Base-by-base conservation (phyloP, 2,329 filamentous ascomycete species). In the Geosmithia flava region DNA sequence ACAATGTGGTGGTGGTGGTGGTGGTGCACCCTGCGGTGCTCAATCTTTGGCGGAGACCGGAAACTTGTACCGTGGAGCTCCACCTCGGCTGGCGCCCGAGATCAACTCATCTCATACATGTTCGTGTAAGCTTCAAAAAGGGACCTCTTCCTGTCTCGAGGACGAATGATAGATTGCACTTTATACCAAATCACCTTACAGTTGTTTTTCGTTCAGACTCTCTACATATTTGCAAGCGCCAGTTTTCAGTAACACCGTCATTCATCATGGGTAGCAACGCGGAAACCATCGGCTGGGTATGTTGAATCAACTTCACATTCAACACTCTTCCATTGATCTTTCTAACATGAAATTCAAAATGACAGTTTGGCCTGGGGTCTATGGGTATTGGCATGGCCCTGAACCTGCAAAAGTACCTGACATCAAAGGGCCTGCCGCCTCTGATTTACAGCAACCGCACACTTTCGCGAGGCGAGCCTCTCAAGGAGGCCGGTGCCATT, bases 331-430 rank as follows among this genome's bases (percentile, higher is more conserved):
- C 15, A 16, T 37, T 16, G 15, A n/a, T n/a, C n/a, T n/a, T n/a
- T n/a, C 33, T 37, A 16, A 37, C 33, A 37, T n/a, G 39, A 19
- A 11, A 42, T 42, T 19, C 40, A 17, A 42, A 19, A 23, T 20
- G 4, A 7, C 20, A 42, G 17, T 20, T 42, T 8, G 72, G 72
- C 3, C 64, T 76, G 0, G 72, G 73, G 1, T 75, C 70, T 1
- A 76, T 76, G 72, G 73, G 73, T 1, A 58, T 66, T 1, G 60
- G 57, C 2, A 76, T 76, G 73, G 68, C 72, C 1, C 59, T 56
- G 7, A 75, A 76, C 49, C 59, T 76, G 0, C 72, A 75, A 41
- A 67, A 60, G 23, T 58, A 74, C 46, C 51, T 74, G 0, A 49
- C 44, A 1, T 48, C 52, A 5, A 52, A 20, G 11, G 15, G 48